Evolutionary conservation across 2,329 filamentous ascomycete species (phyloP).

Genomic region (Arthrobotrys entomopaga): DNA sequence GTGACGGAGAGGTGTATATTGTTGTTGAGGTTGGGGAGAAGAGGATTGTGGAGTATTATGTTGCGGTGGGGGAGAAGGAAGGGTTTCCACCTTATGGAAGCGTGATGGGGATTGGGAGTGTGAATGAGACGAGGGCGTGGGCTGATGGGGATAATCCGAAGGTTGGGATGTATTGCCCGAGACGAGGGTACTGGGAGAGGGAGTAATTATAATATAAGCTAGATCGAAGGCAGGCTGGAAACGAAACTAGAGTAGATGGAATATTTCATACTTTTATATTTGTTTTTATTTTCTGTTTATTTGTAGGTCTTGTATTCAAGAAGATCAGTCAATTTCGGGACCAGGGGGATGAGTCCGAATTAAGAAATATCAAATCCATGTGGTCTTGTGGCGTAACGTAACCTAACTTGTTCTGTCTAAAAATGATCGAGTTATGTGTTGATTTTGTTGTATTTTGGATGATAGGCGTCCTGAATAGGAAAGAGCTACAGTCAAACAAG

Average conservation of each 20-base stretch:
- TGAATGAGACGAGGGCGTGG: conserved; percentile 26
- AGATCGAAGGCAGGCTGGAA: too few relatives aligned
- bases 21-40: conserved; percentile 38
- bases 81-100: conserved; percentile 15
- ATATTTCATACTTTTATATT: neutral
- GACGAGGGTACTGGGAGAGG: conserved; percentile 33
- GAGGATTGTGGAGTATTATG: conserved; percentile 48
- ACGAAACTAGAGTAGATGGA: too few relatives aligned
- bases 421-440: conserved; percentile 16
- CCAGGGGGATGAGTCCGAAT: too few relatives aligned
- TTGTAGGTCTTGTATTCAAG: too few relatives aligned
- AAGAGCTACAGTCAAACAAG: conserved; percentile 22
- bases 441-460: conserved; percentile 27
- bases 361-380: too few relatives aligned
- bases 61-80: conserved; percentile 35
- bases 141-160: conserved; percentile 24
- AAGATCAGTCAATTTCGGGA: too few relatives aligned
- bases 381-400: too few relatives aligned
- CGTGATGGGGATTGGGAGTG: conserved; percentile 23
- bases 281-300: too few relatives aligned
- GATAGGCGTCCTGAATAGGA: conserved; percentile 2
- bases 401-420: too few relatives aligned
- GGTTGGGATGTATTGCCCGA: conserved; percentile 30
- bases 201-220: conserved; percentile 27
- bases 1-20: conserved; percentile 42